These are phyloP conservation scores for Penicillium tannophilum DNA, from an alignment of 495 filamentous ascomycete species.

Conservation along the genomic window DNA sequence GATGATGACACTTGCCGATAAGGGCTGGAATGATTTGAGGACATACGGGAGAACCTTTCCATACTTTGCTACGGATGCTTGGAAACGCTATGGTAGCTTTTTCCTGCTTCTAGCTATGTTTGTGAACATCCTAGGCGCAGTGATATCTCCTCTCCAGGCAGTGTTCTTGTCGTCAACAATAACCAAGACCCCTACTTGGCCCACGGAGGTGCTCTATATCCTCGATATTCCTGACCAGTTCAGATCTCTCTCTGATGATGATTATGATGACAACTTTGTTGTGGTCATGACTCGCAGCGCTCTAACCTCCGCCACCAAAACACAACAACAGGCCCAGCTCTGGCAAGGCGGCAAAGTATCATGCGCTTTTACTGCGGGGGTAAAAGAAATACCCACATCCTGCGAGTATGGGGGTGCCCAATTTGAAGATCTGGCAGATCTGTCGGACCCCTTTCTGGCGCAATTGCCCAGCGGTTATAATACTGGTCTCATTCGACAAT, in stretches of 20 bases:
- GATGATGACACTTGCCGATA: slow-evolving; percentile 28
- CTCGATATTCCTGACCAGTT: neutral
- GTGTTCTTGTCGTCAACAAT: slow-evolving; percentile 20
- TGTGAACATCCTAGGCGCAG: slow-evolving; percentile 19
- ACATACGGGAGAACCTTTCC: slow-evolving; percentile 1
- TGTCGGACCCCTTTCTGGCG: slow-evolving; percentile 16
- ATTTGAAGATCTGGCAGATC: slow-evolving; percentile 12
- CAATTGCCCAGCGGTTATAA: slow-evolving; percentile 21
- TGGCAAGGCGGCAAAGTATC: neutral
- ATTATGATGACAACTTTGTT: neutral
- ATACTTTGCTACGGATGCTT: slow-evolving; percentile 3
- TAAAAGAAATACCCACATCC: neutral
- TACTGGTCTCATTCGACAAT: slow-evolving; percentile 33
- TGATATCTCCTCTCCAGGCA: slow-evolving; percentile 28
- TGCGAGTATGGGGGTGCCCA: neutral
- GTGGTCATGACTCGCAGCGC: neutral
- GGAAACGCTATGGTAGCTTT: slow-evolving; percentile 16
- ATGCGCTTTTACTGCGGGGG: neutral
- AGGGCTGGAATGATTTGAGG: slow-evolving; percentile 21
- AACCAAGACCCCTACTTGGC: slow-evolving; percentile 23
- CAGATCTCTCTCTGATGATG: neutral
- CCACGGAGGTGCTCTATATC: neutral
- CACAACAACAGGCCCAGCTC: neutral
- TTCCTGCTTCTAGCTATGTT: slow-evolving; percentile 24
- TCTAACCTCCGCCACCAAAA: neutral